Evolutionary conservation across 139 green algal genomes (phyloP).

Genomic region (Chlamydomonas schloesseri): DNA sequence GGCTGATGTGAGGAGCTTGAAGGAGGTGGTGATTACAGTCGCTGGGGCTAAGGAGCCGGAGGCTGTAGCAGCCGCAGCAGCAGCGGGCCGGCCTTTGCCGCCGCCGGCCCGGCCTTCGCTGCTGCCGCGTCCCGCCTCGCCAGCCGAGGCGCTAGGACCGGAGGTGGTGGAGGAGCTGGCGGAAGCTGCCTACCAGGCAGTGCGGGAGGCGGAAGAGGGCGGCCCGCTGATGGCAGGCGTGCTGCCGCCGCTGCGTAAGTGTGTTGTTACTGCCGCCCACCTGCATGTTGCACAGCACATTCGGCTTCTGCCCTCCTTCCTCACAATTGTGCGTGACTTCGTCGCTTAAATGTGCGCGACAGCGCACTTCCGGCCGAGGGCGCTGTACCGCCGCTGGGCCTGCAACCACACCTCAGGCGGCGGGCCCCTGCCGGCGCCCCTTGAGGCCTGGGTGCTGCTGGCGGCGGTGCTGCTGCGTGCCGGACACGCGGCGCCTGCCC

Average conservation of each 20-base stretch:
- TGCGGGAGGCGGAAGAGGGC: conserved; percentile 33
- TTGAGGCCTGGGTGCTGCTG: conserved; percentile 31
- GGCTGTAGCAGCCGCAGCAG: background rate
- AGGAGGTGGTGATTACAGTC: no score
- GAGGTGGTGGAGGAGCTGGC: conserved; percentile 10
- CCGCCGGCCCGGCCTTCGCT: no score
- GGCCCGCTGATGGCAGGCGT: background rate
- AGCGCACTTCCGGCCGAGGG: background rate
- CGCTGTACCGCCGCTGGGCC: conserved; percentile 6
- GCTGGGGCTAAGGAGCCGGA: no score
- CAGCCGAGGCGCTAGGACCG: background rate
- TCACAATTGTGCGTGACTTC: no score
- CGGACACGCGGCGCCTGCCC: background rate
- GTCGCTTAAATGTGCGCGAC: background rate
- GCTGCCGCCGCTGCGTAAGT: conserved; percentile 10
- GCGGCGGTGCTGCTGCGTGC: conserved; percentile 25
- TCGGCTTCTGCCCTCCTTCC: no score
- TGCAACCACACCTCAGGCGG: no score
- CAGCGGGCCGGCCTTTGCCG: no score
- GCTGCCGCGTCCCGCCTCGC: no score
- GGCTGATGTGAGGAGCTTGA: no score
- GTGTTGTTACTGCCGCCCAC: background rate
- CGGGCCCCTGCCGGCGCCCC: background rate
- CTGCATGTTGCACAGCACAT: no score
- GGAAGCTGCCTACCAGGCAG: conserved; percentile 28